Evolutionary conservation across 2,329 filamentous ascomycete species (phyloP).

Genomic region (Juglanconis sp.): DNA sequence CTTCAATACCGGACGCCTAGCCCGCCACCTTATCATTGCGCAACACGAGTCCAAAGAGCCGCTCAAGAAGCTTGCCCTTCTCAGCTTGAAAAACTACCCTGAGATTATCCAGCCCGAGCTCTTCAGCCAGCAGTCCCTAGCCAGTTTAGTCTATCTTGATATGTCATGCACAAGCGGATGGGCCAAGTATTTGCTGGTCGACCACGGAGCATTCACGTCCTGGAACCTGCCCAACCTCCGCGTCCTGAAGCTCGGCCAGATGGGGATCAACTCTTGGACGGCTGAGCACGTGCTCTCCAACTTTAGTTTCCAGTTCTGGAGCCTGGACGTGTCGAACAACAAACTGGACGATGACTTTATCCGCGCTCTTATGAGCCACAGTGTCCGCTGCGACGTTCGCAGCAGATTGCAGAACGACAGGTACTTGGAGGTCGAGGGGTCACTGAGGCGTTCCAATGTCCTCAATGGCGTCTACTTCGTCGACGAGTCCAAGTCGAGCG

Average conservation of each 20-base stretch:
- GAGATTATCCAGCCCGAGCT: conserved; percentile 38
- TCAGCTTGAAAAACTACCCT: conserved; percentile 44
- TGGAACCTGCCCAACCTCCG: conserved; percentile 43
- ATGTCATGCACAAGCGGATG: conserved; percentile 48
- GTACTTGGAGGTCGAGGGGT: conserved; percentile 45
- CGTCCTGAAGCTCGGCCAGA: conserved; percentile 47
- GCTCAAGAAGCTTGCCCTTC: conserved; percentile 31
- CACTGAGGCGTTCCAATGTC: conserved; percentile 27
- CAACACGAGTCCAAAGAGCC: background rate
- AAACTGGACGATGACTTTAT: conserved; percentile 45
- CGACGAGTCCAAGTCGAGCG: conserved; percentile 45
- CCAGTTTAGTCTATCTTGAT: conserved; percentile 49
- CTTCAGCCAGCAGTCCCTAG: conserved; percentile 35
- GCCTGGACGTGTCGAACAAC: conserved; percentile 53
- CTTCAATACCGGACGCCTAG: conserved; percentile 39
- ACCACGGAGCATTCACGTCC: conserved; percentile 31
- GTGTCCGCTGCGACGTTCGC: conserved; percentile 28
- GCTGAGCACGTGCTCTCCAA: conserved; percentile 32
- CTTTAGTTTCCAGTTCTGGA: conserved; percentile 47
- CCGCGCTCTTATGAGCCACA: conserved; percentile 28
- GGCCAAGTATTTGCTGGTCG: conserved; percentile 24
- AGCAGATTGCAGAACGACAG: conserved; percentile 31
- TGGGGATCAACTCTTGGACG: conserved; percentile 43
- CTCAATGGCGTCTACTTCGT: conserved; percentile 41
- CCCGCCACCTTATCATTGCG: background rate